phyloP scores from a whole-genome alignment of 2,329 filamentous ascomycete species.

The Myotisia sp. region DNA sequence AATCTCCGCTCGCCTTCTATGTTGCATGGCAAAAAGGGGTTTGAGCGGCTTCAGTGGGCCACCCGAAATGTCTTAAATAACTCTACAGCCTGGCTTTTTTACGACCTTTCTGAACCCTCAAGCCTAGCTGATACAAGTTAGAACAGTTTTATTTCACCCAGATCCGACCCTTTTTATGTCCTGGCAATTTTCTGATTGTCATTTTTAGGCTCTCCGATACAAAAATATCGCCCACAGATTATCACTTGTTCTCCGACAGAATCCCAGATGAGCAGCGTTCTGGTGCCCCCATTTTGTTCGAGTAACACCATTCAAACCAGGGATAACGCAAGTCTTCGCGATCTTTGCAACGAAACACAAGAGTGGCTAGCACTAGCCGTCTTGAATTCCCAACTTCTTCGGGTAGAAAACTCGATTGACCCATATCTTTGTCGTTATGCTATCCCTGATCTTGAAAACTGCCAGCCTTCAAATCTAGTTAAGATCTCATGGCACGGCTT shows the following conservation, averaged over 20 bases:
- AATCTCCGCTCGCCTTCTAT: constrained; percentile 63
- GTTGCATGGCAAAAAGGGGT: constrained; percentile 69
- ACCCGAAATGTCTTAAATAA: constrained; percentile 60
- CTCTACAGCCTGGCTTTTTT: constrained; percentile 64
- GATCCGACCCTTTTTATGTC: background rate
- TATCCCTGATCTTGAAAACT: constrained; percentile 21
- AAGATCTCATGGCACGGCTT: constrained; percentile 32
- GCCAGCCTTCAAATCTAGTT: constrained; percentile 18
- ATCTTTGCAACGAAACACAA: constrained; percentile 43
- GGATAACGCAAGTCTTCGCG: constrained; percentile 37
- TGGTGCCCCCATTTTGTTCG: constrained; percentile 22
- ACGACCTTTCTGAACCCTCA: constrained; percentile 36
- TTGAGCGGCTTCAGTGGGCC: constrained; percentile 63
- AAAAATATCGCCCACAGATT: constrained; percentile 25
- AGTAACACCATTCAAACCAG: constrained; percentile 11
- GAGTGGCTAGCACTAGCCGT: constrained; percentile 50
- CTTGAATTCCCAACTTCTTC: constrained; percentile 27
- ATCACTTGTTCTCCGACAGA: constrained; percentile 18
- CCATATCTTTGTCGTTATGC: constrained; percentile 32
- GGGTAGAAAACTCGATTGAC: constrained; percentile 25
- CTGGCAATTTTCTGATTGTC: constrained; percentile 6
- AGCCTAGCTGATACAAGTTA: constrained; percentile 31
- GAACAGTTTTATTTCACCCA: constrained; percentile 7
- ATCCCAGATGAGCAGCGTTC: constrained; percentile 16
- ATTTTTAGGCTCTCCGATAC: constrained; percentile 23